phyloP scores from a whole-genome alignment of 176 grass and related monocot genomes.

The Olyra latifolia region DNA sequence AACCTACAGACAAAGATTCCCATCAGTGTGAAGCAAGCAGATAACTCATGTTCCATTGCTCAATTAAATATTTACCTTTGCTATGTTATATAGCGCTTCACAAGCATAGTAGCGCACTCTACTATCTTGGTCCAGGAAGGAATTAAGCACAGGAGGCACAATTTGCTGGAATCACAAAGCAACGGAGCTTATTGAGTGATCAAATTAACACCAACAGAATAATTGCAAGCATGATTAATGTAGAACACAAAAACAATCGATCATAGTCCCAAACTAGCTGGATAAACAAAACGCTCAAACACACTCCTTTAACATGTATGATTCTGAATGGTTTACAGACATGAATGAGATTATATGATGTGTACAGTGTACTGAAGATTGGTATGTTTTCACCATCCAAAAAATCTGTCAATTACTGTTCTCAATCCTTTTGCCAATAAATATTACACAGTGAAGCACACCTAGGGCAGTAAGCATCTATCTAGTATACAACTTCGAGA shows the following conservation, averaged over 20 bases:
- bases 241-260: slow-evolving; percentile 20
- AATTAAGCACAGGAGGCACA: slow-evolving; percentile 77
- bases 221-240: slow-evolving; percentile 4
- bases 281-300: neutral
- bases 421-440: neutral
- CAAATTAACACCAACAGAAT: slow-evolving; percentile 21
- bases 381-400: slow-evolving; percentile 18
- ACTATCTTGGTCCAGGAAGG: slow-evolving; percentile 86
- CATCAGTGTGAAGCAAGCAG: neutral
- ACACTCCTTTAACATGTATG: neutral
- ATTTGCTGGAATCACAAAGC: slow-evolving; percentile 59
- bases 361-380: neutral
- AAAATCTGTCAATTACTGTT: neutral
- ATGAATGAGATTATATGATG: neutral
- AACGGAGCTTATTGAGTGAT: slow-evolving; percentile 27
- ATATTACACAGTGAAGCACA: neutral
- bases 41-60: neutral
- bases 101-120: slow-evolving; percentile 99
- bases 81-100: slow-evolving; percentile 99
- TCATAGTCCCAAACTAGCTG: neutral
- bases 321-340: neutral
- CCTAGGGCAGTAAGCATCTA: too few relatives aligned
- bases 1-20: slow-evolving; percentile 58
- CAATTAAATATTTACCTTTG: slow-evolving; percentile 68
- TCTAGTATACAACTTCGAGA: neutral